Evolutionary conservation across 202 grass and related monocot genomes (phyloP), one percentile per base, ranked within the genome.

Genomic region (Bolboschoenoplectus hybrid): DNA sequence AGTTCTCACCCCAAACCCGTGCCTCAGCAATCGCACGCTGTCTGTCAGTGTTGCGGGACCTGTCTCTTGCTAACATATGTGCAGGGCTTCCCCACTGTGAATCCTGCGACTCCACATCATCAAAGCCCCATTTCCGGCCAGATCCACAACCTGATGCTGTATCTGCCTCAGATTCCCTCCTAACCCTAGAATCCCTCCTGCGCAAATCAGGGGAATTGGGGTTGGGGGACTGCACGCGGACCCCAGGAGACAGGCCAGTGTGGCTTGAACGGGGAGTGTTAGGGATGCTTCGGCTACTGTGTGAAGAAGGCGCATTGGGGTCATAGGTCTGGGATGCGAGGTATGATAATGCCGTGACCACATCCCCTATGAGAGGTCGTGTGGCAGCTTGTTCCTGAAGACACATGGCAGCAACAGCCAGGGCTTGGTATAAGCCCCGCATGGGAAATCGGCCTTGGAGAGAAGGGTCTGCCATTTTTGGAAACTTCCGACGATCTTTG

Each of bases 361-460:
- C 97, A 86, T 99, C 97, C 60, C 92, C 97, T 44, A 99, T 99
- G 44, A 91, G 92, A 68, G 97, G 97, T 26, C 97, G 90, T 64
- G 92, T 99, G 17, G 97, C 85, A 49, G 92, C 93, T 91, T 99
- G 97, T 84, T 99, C 97, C 82, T 99, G 97, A 72, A 99, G 86
- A 85, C 97, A 99, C 97, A 99, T 99, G 56, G 97, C 97, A 26
- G 97, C 97, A 89, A 99, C 91, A 85, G 97, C 97, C 67, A 99
- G 65, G 64, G 97, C 97, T 66, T 99, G 97, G 80, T 99, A 99
- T 26, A 99, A 86, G 35, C 97, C 97, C 68, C 97, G 92, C 91
- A 93, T 94, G 7, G 97, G 97, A 70, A 91, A 99, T 63, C 70
- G 81, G 13, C 90, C 89, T 88, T 94, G 97, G 47, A 99, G 92